These are phyloP conservation scores for Colletotrichum plurivorum DNA, from an alignment of 2,329 filamentous ascomycete genomes.

Conservation along the genomic window DNA sequence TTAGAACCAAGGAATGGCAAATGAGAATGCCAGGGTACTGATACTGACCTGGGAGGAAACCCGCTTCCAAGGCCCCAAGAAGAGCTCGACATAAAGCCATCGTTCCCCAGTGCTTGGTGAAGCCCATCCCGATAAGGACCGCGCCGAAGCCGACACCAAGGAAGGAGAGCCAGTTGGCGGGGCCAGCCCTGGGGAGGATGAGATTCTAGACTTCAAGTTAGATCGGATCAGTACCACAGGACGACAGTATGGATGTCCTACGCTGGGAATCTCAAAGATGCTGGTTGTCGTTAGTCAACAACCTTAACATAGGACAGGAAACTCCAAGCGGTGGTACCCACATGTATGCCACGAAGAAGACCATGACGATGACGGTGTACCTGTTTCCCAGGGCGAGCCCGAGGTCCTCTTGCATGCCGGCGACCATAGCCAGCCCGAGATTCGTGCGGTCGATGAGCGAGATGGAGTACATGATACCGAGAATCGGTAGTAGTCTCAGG, in stretches of 20 bases:
- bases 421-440: conserved; percentile 38
- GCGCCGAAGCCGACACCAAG: conserved; percentile 45
- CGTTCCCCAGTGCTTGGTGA: conserved; percentile 45
- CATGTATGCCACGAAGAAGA: conserved; percentile 45
- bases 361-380: conserved; percentile 41
- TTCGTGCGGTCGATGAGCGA: conserved; percentile 43
- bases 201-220: conserved; percentile 41
- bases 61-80: conserved; percentile 41
- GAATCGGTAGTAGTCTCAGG: conserved; percentile 54
- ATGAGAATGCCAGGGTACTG: neutral
- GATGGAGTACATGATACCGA: conserved; percentile 44
- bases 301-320: neutral
- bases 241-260: neutral
- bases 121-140: conserved; percentile 49
- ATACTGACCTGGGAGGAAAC: conserved; percentile 46
- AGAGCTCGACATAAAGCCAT: conserved; percentile 46
- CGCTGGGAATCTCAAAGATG: conserved; percentile 43
- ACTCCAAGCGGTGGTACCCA: conserved; percentile 24
- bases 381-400: conserved; percentile 34
- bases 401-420: conserved; percentile 40
- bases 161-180: conserved; percentile 46
- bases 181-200: conserved; percentile 46
- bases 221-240: conserved; percentile 10
- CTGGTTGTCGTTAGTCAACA: neutral
- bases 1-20: neutral